Percentiles rank a stretch among this genome's conserved stretches.
phyloP scores from a whole-genome alignment of 2,329 filamentous ascomycete genomes.

The Cadophora luteo-olivacea region DNA sequence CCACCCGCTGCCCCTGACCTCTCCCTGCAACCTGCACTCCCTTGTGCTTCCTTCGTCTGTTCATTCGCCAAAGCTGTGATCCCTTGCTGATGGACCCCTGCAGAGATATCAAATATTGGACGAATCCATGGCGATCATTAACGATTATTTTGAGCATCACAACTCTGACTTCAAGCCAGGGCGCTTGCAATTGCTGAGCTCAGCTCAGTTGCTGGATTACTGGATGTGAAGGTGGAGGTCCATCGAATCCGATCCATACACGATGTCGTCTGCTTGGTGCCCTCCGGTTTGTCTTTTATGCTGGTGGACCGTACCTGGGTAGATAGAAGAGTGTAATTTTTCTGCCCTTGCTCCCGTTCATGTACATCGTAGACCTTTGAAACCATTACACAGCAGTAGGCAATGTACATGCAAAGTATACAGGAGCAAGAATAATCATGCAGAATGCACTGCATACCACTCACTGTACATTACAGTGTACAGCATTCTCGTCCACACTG shows the following conservation, averaged over 20 bases:
- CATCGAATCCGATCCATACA: not conserved
- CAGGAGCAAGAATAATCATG: not conserved
- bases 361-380: constrained; percentile 6
- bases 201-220: not conserved
- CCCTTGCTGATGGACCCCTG: not conserved
- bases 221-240: constrained; percentile 5
- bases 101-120: constrained; percentile 18
- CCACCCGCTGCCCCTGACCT: constrained; percentile 12
- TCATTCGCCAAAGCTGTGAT: constrained; percentile 1
- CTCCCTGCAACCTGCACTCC: not conserved
- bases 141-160: not conserved
- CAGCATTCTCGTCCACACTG: not conserved
- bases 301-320: not conserved
- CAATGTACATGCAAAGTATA: not conserved
- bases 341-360: not conserved
- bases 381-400: constrained; percentile 19
- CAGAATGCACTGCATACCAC: constrained; percentile 1
- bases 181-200: constrained; percentile 14
- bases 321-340: not conserved
- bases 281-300: not conserved
- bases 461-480: constrained; percentile 1
- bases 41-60: not conserved
- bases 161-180: not conserved
- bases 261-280: not conserved
- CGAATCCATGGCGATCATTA: constrained; percentile 17